phyloP scores from a whole-genome alignment of 2,329 filamentous ascomycete genomes.

The Alternaria gaisen region DNA sequence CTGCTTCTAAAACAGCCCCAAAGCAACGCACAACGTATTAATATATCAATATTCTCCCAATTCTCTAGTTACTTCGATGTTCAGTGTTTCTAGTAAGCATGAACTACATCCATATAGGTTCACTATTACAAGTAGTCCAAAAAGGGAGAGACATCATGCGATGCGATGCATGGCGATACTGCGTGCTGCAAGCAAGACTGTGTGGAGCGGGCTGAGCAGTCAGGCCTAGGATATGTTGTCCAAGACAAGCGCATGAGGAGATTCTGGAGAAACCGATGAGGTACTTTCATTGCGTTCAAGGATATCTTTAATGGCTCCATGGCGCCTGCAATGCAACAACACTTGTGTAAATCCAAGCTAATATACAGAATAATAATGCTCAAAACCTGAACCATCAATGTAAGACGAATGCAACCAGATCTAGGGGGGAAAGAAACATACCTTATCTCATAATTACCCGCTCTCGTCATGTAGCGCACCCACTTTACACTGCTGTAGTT shows the following conservation, averaged over 20 bases:
- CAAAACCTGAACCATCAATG: conserved; percentile 13
- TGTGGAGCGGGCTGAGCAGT: neutral
- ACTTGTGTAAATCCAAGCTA: conserved; percentile 3
- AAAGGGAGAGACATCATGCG: too few relatives aligned
- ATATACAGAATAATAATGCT: conserved; percentile 11
- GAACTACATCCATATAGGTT: too few relatives aligned
- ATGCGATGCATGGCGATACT: neutral
- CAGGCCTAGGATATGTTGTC: neutral
- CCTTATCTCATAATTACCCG: conserved; percentile 97
- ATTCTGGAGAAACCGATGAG: conserved; percentile 6
- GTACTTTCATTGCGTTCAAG: conserved; percentile 15
- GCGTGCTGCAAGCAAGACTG: neutral
- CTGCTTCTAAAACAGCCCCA: too few relatives aligned
- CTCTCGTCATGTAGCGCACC: conserved; percentile 98
- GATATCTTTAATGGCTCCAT: conserved; percentile 18
- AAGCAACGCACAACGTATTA: too few relatives aligned
- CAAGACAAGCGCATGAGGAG: neutral
- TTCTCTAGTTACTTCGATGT: too few relatives aligned
- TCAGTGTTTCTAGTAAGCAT: too few relatives aligned
- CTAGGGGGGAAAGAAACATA: conserved; percentile 48
- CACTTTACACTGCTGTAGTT: conserved; percentile 99
- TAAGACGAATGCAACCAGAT: neutral
- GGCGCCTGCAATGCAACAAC: conserved; percentile 39
- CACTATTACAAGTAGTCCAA: too few relatives aligned
- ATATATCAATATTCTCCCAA: too few relatives aligned